Evolutionary conservation across 73 alveolate genomes (phyloP), one percentile per base, ranked within the genome.

Genomic region (Halteria grandinella): DNA sequence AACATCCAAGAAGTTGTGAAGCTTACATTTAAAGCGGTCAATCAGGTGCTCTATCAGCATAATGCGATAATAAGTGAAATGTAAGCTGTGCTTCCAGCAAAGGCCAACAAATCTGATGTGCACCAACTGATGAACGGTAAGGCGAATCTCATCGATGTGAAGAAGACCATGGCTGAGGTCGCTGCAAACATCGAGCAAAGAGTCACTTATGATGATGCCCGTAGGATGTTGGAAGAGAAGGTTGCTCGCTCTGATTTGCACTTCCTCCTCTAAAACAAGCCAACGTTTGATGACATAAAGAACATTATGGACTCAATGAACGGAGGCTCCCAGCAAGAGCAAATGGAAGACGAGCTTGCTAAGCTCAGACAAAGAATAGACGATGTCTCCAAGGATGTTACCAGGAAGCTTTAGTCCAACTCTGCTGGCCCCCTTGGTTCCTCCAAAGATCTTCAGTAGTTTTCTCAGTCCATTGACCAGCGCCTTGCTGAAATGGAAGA

Each of bases 91-190:
- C 62, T 87, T 11, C 90, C 95, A 36, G 27, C 69, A 11, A 87
- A 87, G 59, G 92, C 87, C 15, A 51, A 53, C 47, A 80, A 73
- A 62, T 43, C 41, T 29, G 95, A 87, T 14, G 29, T 82, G 41
- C 12, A 44, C 6, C 39, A 57, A 2, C 39, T 34, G 29, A 20
- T 87, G 43, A 34, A 57, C 18, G 49, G 73, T 27, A 87, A 87
- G 59, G 92, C 95, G 10, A 87, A 82, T 39, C 18, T 73, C 15
- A 33, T 44, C 0, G 95, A 87, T 20, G 63, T 87, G 45, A 50
- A 79, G 43, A 71, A 86, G 57, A 58, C 91, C 17, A 82, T 87
- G 32, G 82, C 89, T 23, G 95, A 82, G 53, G 75, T 87, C 20
- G 89, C 89, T 27, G 64, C 62, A 32, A 70, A 72, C 29, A 72